Evolutionary conservation across 768 basidiomycete species (phyloP).

Genomic region (Pluteus cervinus): DNA sequence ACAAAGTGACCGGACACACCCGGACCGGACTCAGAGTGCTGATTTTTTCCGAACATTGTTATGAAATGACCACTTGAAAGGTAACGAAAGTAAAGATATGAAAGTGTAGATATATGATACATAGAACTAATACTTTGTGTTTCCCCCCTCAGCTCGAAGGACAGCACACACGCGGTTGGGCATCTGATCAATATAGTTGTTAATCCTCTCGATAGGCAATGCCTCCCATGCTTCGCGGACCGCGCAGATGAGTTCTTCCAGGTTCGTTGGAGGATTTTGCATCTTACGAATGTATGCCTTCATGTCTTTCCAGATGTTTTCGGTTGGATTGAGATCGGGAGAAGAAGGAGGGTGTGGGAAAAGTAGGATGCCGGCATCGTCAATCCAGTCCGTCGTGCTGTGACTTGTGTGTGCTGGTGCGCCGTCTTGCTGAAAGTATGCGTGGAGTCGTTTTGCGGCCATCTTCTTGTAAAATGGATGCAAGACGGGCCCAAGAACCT

Average conservation of each 20-base stretch:
- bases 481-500: slow-evolving; percentile 19
- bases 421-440: slow-evolving; percentile 22
- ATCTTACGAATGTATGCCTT: slow-evolving; percentile 14
- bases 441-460: slow-evolving; percentile 5
- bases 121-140: slow-evolving; percentile 14
- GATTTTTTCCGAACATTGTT: too few species aligned
- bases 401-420: slow-evolving; percentile 17
- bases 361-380: slow-evolving; percentile 13
- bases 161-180: slow-evolving; percentile 13
- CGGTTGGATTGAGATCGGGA: slow-evolving; percentile 27
- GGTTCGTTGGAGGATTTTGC: slow-evolving; percentile 13
- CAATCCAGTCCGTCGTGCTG: slow-evolving; percentile 16
- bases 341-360: slow-evolving; percentile 23
- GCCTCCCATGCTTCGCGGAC: slow-evolving; percentile 15
- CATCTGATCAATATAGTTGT: slow-evolving; percentile 17
- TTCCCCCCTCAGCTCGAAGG: slow-evolving; percentile 11
- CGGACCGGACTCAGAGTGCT: too few species aligned
- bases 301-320: slow-evolving; percentile 25
- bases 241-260: slow-evolving; percentile 12
- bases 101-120: too few species aligned
- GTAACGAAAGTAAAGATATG: too few species aligned
- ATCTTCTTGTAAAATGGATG: slow-evolving; percentile 13
- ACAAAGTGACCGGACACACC: too few species aligned
- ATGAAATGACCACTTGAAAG: too few species aligned
- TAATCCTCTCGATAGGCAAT: slow-evolving; percentile 12